Evolutionary conservation across 1,284 basidiomycete genomes (phyloP).

Genomic region (Ganoderma boninense): DNA sequence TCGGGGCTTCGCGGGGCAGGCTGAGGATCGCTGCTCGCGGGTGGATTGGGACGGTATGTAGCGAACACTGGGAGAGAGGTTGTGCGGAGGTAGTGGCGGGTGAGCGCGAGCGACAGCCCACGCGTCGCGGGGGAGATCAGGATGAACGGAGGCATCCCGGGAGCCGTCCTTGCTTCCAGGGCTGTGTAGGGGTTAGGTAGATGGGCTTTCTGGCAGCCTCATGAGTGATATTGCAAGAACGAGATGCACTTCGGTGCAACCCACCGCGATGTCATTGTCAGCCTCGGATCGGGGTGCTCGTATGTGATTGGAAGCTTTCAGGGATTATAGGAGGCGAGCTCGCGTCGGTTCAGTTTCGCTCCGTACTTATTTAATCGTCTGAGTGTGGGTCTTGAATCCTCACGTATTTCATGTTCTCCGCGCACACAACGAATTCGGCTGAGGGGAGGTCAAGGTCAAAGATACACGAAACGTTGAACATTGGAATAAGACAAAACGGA

Average conservation of each 20-base stretch:
- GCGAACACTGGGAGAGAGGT: conserved; percentile 63
- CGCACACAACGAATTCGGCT: neutral
- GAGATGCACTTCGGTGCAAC: neutral
- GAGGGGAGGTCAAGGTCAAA: neutral
- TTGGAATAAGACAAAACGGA: neutral
- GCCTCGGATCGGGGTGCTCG: neutral
- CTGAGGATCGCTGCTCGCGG: neutral
- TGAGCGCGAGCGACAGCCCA: conserved; percentile 63
- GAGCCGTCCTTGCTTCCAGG: neutral
- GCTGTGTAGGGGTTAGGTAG: neutral
- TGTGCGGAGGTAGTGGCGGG: conserved; percentile 59
- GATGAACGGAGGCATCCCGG: conserved; percentile 47
- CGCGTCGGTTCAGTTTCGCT: neutral
- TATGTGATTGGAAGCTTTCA: neutral
- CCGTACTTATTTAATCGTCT: neutral
- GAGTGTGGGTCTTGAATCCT: neutral
- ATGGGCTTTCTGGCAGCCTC: neutral
- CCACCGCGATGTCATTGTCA: neutral
- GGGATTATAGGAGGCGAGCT: neutral
- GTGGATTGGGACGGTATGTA: conserved; percentile 53
- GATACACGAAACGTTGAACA: neutral
- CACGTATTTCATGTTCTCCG: no score
- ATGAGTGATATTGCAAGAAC: neutral
- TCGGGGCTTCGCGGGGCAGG: conserved; percentile 35
- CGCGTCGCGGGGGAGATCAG: conserved; percentile 58